Base-by-base conservation (phyloP, 2,329 filamentous ascomycete genomes). In the Phialophora tarda region DNA sequence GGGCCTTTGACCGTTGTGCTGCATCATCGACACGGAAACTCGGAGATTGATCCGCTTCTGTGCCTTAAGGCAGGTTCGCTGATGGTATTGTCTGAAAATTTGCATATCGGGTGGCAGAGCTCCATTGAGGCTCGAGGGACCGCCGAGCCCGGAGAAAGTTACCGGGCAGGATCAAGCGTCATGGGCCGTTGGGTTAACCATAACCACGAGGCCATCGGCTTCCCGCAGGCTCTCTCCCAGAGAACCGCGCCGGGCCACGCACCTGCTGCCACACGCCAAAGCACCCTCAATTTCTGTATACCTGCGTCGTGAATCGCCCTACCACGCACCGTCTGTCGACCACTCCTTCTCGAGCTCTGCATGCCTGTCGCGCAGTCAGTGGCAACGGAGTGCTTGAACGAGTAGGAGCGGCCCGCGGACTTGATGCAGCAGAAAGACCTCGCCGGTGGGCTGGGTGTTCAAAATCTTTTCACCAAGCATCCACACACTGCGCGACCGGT, bases 91-190 rank as follows among this genome's bases (percentile, higher is more conserved):
- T 4, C 23, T 17, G 48, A 26, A 48, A 44, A 14, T 47, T 34
- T 50, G 24, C 24, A 26, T 59, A 32, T n/a, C 1, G 17, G 41
- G 10, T 10, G 23, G 47, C 10, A 23, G 47, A 21, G 47, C 47
- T 17, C 23, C 47, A 24, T 10, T 2, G 47, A 50, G 47, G 3
- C 21, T 51, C 14, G 14, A 41, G 24, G 7, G 14, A 26, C 32
- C 32, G 41, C 41, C 23, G 12, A 59, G 57, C 38, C 57, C 57
- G 57, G 57, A 50, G n/a, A 24, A 59, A 50, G 50, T 50, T 50
- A 50, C 57, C 57, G 57, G 57, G 38, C 38, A 59, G 24, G 24
- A 38, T 7, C 12, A 10, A 26, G 57, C 48, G 10, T 24, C 21
- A 26, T 51, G 21, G 48, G 21, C 48, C 21, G 11, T 12, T 11